Evolutionary conservation across 2,329 filamentous ascomycete species (phyloP).

Genomic region (Fusarium albosuccineum): DNA sequence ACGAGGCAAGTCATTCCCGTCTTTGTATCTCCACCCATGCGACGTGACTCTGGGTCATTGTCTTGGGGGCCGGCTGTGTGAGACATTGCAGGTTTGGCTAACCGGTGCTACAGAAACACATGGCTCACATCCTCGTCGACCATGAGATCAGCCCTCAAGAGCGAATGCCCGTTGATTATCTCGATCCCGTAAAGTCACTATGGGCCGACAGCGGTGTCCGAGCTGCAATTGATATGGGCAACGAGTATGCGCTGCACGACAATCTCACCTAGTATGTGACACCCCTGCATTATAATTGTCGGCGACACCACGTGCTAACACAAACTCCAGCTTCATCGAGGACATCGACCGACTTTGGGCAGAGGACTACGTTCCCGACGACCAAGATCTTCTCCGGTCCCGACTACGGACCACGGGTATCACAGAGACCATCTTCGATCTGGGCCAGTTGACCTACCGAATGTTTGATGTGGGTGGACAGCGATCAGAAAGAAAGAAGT

Average conservation of each 20-base stretch:
- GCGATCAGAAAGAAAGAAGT: conserved; percentile 94
- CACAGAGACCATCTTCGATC: conserved; percentile 93
- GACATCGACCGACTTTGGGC: conserved; percentile 82
- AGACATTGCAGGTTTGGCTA: conserved; percentile 51
- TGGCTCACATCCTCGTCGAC: conserved; percentile 81
- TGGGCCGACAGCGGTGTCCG: conserved; percentile 90
- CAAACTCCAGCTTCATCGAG: conserved; percentile 78
- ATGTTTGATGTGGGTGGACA: conserved; percentile 98
- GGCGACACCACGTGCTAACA: conserved; percentile 32
- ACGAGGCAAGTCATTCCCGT: conserved; percentile 71
- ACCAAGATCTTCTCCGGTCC: conserved; percentile 94
- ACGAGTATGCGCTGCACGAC: conserved; percentile 96
- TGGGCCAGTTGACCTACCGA: conserved; percentile 91
- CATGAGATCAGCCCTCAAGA: conserved; percentile 88
- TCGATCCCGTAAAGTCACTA: conserved; percentile 83
- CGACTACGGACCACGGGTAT: conserved; percentile 94
- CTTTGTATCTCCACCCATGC: conserved; percentile 5
- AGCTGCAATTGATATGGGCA: conserved; percentile 89
- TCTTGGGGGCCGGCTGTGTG: conserved; percentile 19
- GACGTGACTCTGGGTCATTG: conserved; percentile 4
- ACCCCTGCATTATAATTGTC: not conserved
- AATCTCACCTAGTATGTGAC: conserved; percentile 88
- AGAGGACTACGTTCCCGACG: conserved; percentile 85
- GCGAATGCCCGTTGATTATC: conserved; percentile 80
- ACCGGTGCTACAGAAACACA: conserved; percentile 73